Percentiles rank a stretch among this genome's conserved stretches.
These are phyloP conservation scores for Dipodascopsis tothii DNA, from an alignment of 805 yeast species.

Conservation along the genomic window DNA sequence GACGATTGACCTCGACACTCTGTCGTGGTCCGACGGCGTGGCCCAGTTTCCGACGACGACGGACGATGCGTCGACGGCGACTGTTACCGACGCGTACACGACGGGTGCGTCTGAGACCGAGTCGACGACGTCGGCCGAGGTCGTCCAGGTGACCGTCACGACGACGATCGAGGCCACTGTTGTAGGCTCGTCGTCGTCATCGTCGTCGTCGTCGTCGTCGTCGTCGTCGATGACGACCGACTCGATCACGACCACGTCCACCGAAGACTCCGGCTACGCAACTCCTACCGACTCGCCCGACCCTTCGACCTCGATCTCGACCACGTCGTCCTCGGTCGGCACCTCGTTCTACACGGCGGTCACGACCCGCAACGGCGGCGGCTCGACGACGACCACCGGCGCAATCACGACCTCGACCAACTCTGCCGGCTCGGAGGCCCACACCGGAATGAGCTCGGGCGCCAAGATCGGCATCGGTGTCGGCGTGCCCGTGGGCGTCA, in stretches of 20 bases:
- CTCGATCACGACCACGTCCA: not conserved
- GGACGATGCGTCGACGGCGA: no score
- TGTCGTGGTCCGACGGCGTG: no score
- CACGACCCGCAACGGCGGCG: not conserved
- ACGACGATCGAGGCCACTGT: no score
- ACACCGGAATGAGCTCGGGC: conserved; percentile 12
- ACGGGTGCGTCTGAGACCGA: no score
- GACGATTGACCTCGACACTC: no score
- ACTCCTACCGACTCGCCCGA: conserved; percentile 5
- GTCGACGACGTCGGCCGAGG: no score
- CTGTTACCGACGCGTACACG: no score
- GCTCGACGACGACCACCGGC: not conserved
- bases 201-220: not conserved
- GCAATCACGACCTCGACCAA: no score
- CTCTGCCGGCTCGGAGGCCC: no score
- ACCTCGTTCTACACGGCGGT: not conserved
- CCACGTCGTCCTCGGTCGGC: not conserved
- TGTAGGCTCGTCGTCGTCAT: conserved; percentile 6
- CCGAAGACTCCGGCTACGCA: not conserved
- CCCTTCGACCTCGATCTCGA: not conserved
- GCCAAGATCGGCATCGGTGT: conserved; percentile 20
- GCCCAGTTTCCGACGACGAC: no score
- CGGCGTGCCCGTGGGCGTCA: conserved; percentile 19
- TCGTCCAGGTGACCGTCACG: no score
- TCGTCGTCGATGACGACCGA: not conserved